phyloP scores from a whole-genome alignment of 371 early-diverging fungal genomes.

The Apophysomyces sp. region DNA sequence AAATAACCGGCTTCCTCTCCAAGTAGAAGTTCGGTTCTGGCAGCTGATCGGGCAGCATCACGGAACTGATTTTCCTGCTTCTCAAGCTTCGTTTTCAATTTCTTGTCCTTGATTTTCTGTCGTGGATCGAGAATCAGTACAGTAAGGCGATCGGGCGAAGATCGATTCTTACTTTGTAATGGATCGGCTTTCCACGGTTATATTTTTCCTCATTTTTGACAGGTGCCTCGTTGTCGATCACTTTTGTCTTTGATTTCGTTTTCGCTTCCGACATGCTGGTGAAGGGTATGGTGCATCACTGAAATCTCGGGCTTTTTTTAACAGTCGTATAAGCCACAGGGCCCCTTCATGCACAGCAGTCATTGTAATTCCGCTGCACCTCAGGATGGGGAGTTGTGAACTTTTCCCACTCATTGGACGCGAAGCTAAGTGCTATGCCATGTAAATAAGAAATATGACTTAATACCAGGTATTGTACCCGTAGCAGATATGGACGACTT shows the following conservation, averaged over 20 bases:
- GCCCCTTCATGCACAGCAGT: not conserved
- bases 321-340: not conserved
- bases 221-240: conserved; percentile 8
- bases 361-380: not conserved
- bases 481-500: no score
- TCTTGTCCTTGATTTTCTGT: conserved; percentile 58
- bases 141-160: not conserved
- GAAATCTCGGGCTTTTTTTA: not conserved
- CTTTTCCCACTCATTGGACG: no score
- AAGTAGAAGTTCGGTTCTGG: conserved; percentile 74
- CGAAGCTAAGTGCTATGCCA: no score
- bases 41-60: conserved; percentile 78
- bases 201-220: conserved; percentile 39
- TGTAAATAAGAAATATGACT: no score
- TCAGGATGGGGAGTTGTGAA: no score
- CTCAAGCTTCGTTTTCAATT: conserved; percentile 60
- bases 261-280: not conserved
- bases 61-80: conserved; percentile 59
- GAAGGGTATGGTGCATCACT: no score
- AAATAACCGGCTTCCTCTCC: conserved; percentile 76
- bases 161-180: conserved; percentile 19
- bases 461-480: no score
- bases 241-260: not conserved
- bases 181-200: conserved; percentile 17
- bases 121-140: not conserved